Conservation (phyloP, 768 basidiomycete genomes). For the Psilocybe subaeruginosa region DNA sequence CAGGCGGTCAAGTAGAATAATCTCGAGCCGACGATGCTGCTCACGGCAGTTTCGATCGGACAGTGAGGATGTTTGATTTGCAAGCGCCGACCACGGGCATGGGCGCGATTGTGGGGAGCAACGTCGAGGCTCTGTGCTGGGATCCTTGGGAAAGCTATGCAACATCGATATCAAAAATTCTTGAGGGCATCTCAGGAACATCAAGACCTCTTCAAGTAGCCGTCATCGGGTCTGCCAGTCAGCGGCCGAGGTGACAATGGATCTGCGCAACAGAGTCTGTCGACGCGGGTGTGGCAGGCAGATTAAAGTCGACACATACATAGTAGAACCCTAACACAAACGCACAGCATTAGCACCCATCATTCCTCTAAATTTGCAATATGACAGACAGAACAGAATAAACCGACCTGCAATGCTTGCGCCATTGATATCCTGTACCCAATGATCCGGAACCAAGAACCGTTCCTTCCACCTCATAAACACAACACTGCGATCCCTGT, state of each 20-base stretch:
- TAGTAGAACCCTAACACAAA: slow-evolving; percentile 83
- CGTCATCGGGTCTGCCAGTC: slow-evolving; percentile 51
- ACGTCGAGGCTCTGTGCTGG: slow-evolving; percentile 94
- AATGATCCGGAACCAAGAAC: slow-evolving; percentile 94
- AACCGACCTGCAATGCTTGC: slow-evolving; percentile 90
- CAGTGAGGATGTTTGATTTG: slow-evolving; percentile 91
- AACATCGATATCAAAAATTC: slow-evolving; percentile 36
- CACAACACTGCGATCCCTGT: slow-evolving; percentile 77
- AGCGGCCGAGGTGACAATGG: slow-evolving; percentile 48
- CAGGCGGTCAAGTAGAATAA: slow-evolving; percentile 97
- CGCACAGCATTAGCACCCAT: slow-evolving; percentile 13
- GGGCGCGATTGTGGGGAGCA: slow-evolving; percentile 84
- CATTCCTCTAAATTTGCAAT: neutral
- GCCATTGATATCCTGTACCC: slow-evolving; percentile 91
- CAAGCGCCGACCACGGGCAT: slow-evolving; percentile 81
- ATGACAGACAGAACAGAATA: neutral
- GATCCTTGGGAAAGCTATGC: slow-evolving; percentile 88
- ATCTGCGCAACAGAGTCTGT: slow-evolving; percentile 36
- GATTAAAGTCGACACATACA: slow-evolving; percentile 91
- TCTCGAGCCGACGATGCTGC: slow-evolving; percentile 82
- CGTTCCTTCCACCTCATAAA: slow-evolving; percentile 99
- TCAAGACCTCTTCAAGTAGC: slow-evolving; percentile 40
- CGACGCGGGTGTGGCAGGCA: slow-evolving; percentile 46
- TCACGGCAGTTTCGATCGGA: slow-evolving; percentile 94
- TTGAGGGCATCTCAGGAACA: slow-evolving; percentile 28